phyloP scores from a whole-genome alignment of 805 yeast genomes.

The Ogataea corticis region DNA sequence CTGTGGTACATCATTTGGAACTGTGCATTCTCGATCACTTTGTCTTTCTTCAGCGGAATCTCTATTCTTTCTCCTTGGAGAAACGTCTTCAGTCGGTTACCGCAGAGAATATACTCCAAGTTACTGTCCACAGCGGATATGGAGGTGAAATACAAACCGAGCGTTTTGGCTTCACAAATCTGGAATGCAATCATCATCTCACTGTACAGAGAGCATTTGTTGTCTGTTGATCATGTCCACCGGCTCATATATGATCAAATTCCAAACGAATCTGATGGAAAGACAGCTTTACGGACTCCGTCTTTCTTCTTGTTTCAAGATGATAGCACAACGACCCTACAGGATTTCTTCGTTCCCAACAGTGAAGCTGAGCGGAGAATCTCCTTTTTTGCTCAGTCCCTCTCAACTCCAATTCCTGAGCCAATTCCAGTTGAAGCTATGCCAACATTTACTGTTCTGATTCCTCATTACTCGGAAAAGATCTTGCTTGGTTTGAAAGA shows the following conservation, averaged over 20 bases:
- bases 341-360: slow-evolving; percentile 43
- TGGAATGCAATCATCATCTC: slow-evolving; percentile 58
- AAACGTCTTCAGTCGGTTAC: slow-evolving; percentile 51
- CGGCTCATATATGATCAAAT: slow-evolving; percentile 40
- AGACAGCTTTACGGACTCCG: slow-evolving; percentile 39
- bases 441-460: slow-evolving; percentile 51
- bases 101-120: slow-evolving; percentile 51
- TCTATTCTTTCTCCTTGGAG: slow-evolving; percentile 61
- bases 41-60: slow-evolving; percentile 53
- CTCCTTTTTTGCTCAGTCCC: slow-evolving; percentile 53
- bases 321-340: slow-evolving; percentile 40
- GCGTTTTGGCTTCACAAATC: slow-evolving; percentile 44
- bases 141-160: slow-evolving; percentile 44
- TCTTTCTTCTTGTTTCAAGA: slow-evolving; percentile 50
- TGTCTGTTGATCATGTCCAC: slow-evolving; percentile 51
- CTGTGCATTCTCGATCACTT: slow-evolving; percentile 47
- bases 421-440: slow-evolving; percentile 48
- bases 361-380: slow-evolving; percentile 55
- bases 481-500: slow-evolving; percentile 46
- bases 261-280: slow-evolving; percentile 49
- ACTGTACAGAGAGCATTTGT: slow-evolving; percentile 54
- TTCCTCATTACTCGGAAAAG: slow-evolving; percentile 55
- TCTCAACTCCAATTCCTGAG: slow-evolving; percentile 49
- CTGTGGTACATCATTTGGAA: slow-evolving; percentile 61
- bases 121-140: slow-evolving; percentile 45